Evolutionary conservation across 805 yeast genomes (phyloP).

Genomic region (Yarrowia deformans): DNA sequence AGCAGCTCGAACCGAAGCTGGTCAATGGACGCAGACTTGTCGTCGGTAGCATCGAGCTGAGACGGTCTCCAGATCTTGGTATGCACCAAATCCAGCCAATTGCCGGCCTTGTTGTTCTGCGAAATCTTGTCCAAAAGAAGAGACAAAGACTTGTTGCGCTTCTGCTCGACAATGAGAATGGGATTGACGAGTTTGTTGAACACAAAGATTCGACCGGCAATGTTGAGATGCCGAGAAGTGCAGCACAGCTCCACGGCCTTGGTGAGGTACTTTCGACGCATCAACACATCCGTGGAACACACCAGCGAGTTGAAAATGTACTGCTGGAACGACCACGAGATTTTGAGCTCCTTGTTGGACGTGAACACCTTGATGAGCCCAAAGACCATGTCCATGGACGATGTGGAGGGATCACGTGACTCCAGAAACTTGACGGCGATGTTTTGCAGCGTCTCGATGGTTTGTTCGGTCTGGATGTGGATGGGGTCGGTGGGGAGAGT

Average conservation of each 20-base stretch:
- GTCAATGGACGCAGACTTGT: conserved; percentile 73
- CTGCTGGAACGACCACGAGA: conserved; percentile 60
- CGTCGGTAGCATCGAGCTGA: conserved; percentile 53
- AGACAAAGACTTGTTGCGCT: conserved; percentile 57
- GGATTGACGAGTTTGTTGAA: conserved; percentile 70
- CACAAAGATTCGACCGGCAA: conserved; percentile 67
- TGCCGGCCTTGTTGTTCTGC: conserved; percentile 46
- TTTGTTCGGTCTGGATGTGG: conserved; percentile 75
- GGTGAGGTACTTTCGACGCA: conserved; percentile 60
- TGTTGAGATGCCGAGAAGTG: conserved; percentile 54
- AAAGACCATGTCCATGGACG: conserved; percentile 53
- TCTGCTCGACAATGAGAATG: conserved; percentile 67
- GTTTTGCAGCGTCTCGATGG: conserved; percentile 66
- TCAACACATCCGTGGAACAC: conserved; percentile 55
- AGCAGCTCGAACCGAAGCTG: conserved; percentile 76
- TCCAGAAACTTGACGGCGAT: conserved; percentile 55
- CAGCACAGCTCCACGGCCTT: conserved; percentile 59
- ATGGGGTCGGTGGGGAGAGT: conserved; percentile 49
- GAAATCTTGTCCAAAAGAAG: conserved; percentile 53
- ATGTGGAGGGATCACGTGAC: conserved; percentile 42
- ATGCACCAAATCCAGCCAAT: conserved; percentile 72
- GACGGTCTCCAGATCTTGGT: conserved; percentile 74
- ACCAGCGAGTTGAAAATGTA: conserved; percentile 66
- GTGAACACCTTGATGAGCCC: conserved; percentile 55
- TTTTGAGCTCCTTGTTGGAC: conserved; percentile 53